Conservation (phyloP, 345 rosid species). For the Laguncularia racemosa region DNA sequence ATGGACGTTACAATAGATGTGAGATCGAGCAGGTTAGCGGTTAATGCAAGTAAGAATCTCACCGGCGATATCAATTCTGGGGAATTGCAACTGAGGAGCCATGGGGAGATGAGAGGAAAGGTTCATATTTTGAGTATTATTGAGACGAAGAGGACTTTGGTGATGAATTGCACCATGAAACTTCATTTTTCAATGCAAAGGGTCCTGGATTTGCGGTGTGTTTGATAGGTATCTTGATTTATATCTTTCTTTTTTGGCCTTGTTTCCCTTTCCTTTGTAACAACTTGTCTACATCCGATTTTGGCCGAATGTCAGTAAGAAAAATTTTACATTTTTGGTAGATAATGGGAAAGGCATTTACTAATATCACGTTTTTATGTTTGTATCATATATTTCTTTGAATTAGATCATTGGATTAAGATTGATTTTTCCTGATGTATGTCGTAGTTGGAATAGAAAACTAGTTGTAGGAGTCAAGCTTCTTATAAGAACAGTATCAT, state of each 20-base stretch:
- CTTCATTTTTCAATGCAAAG: conserved; percentile 16
- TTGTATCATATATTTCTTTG: too few species aligned
- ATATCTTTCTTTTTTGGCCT: too few species aligned
- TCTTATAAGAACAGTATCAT: too few species aligned
- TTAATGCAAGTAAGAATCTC: conserved; percentile 8
- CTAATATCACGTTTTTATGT: neutral
- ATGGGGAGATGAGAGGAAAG: conserved; percentile 34
- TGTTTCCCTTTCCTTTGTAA: too few species aligned
- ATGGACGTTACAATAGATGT: conserved; percentile 26
- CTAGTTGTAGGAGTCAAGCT: too few species aligned
- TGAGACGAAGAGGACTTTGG: conserved; percentile 24
- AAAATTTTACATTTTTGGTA: too few species aligned
- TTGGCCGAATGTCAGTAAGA: too few species aligned
- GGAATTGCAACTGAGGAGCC: conserved; percentile 27
- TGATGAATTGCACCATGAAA: conserved; percentile 32
- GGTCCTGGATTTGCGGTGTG: conserved; percentile 22
- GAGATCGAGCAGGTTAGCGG: conserved; percentile 20
- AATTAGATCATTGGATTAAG: too few species aligned
- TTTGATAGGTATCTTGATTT: neutral
- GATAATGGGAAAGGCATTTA: too few species aligned
- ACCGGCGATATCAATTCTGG: conserved; percentile 30
- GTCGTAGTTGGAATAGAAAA: too few species aligned
- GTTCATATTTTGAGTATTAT: conserved; percentile 19
- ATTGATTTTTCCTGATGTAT: too few species aligned
- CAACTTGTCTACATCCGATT: too few species aligned